Evolutionary conservation across 495 filamentous ascomycete genomes (phyloP).

Genomic region (Elasticomyces elasticus): DNA sequence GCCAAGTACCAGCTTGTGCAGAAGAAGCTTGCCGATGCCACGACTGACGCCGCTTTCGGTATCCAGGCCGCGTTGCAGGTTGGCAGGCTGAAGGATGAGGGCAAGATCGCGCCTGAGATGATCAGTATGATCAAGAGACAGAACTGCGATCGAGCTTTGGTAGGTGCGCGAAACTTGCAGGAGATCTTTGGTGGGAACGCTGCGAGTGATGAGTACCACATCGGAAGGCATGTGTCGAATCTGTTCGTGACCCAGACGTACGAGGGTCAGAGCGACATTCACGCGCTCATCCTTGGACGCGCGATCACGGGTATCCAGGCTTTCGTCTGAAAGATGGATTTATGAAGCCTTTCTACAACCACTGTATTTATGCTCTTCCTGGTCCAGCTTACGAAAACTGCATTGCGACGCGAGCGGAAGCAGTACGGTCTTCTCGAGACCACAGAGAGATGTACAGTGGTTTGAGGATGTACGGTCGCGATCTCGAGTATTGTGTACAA

Average conservation of each 20-base stretch:
- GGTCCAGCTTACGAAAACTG: too few species aligned
- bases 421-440: too few species aligned
- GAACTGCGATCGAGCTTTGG: slow-evolving; percentile 86
- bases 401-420: too few species aligned
- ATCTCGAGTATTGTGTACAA: too few species aligned
- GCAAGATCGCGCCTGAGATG: slow-evolving; percentile 85
- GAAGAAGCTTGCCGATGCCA: slow-evolving; percentile 91
- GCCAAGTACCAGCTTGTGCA: slow-evolving; percentile 98
- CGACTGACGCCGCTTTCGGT: slow-evolving; percentile 84
- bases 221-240: slow-evolving; percentile 91
- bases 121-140: slow-evolving; percentile 97
- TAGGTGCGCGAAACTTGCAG: slow-evolving; percentile 68
- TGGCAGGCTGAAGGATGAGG: slow-evolving; percentile 84
- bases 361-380: too few species aligned
- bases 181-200: slow-evolving; percentile 97
- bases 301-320: slow-evolving; percentile 64
- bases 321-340: too few species aligned
- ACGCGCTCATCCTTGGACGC: slow-evolving; percentile 60
- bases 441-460: background rate
- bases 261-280: slow-evolving; percentile 94
- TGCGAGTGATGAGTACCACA: slow-evolving; percentile 89
- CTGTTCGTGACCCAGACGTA: slow-evolving; percentile 97
- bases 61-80: slow-evolving; percentile 80
- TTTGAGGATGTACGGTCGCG: too few species aligned
- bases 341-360: background rate